Percentiles rank a stretch among this genome's conserved stretches.
These are phyloP conservation scores for Jaapia argillacea DNA, from an alignment of 768 basidiomycete species.

Conservation along the genomic window DNA sequence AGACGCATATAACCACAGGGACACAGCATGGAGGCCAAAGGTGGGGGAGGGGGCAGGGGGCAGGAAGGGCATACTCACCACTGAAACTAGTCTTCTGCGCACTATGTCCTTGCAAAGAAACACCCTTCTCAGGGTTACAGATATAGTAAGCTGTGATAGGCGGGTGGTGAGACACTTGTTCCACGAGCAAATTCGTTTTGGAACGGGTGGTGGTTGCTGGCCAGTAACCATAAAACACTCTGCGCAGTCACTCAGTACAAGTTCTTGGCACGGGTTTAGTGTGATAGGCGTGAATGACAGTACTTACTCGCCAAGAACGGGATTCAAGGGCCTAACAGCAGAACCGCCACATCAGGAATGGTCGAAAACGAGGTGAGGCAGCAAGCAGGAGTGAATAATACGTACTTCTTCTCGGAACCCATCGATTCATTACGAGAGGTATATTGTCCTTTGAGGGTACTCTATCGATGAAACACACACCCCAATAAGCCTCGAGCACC, in stretches of 20 bases:
- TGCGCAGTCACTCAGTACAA: slow-evolving; percentile 20
- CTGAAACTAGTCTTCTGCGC: slow-evolving; percentile 96
- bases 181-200: slow-evolving; percentile 76
- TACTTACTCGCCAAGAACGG: slow-evolving; percentile 84
- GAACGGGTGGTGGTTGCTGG: slow-evolving; percentile 63
- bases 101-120: slow-evolving; percentile 76
- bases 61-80: slow-evolving; percentile 28
- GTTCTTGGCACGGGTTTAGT: not conserved
- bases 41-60: too few relatives aligned
- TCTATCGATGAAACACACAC: slow-evolving; percentile 27
- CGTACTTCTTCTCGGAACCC: slow-evolving; percentile 96
- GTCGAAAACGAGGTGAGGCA: slow-evolving; percentile 7
- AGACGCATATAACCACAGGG: too few relatives aligned
- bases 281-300: not conserved
- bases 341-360: too few relatives aligned
- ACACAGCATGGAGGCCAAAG: too few relatives aligned
- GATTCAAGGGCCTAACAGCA: slow-evolving; percentile 89
- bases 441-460: slow-evolving; percentile 92
- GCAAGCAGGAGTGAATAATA: slow-evolving; percentile 5
- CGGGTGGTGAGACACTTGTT: slow-evolving; percentile 96
- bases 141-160: slow-evolving; percentile 85
- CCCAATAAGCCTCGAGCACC: not conserved
- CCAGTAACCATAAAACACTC: slow-evolving; percentile 86
- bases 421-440: slow-evolving; percentile 91
- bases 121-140: slow-evolving; percentile 66